Percentiles rank a stretch among this genome's conserved stretches.
These are phyloP conservation scores for Aspergillus homomorphus DNA, from an alignment of 495 filamentous ascomycete species.

Conservation along the genomic window DNA sequence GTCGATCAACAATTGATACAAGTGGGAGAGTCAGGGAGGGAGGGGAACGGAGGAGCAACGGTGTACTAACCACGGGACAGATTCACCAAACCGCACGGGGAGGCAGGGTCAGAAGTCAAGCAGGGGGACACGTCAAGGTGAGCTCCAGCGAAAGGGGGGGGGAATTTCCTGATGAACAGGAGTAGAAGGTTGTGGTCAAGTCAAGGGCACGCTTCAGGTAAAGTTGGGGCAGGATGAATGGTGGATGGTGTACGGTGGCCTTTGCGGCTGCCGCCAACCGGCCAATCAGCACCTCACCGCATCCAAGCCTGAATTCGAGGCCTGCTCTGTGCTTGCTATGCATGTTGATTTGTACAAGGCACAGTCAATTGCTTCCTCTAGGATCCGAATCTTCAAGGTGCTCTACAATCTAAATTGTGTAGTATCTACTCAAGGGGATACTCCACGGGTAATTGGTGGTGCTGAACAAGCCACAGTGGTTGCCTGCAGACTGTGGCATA, in stretches of 20 bases:
- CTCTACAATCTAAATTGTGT: too few species aligned
- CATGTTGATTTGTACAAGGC: too few species aligned
- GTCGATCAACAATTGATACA: constrained; percentile 12
- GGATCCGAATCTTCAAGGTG: too few species aligned
- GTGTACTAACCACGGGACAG: constrained; percentile 15
- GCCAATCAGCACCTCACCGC: constrained; percentile 34
- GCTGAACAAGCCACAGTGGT: too few species aligned
- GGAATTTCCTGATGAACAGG: not conserved
- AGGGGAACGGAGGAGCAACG: constrained; percentile 9
- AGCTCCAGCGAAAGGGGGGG: not conserved
- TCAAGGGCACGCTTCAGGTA: not conserved
- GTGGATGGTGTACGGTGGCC: constrained; percentile 40
- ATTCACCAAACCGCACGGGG: not conserved
- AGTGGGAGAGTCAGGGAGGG: not conserved
- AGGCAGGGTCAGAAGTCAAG: not conserved
- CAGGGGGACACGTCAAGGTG: not conserved
- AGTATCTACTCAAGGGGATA: too few species aligned
- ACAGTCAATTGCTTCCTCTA: too few species aligned
- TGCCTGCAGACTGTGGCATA: too few species aligned
- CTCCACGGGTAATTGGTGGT: too few species aligned
- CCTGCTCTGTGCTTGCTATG: too few species aligned
- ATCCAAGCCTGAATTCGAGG: constrained; percentile 14
- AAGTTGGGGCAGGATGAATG: constrained; percentile 18
- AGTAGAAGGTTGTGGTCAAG: constrained; percentile 5
- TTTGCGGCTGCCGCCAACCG: constrained; percentile 29